A percentile compares a stretch with the other conserved stretches of the same genome.
These are phyloP conservation scores for Kernera saxatilis DNA, from an alignment of 345 rosid species.

Conservation along the genomic window DNA sequence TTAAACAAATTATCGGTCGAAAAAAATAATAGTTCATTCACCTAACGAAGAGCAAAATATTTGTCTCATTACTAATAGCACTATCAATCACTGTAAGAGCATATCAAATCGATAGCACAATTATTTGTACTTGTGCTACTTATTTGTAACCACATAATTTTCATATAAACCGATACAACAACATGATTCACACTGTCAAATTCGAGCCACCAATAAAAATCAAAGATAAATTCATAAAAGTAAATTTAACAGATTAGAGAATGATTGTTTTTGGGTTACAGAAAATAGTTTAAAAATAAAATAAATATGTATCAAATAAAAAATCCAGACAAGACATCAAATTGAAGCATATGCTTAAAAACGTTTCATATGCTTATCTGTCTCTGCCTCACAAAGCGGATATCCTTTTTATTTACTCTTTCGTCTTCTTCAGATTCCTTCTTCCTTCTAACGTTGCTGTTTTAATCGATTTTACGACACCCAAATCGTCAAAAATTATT, in stretches of 20 bases:
- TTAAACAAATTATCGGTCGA: not conserved
- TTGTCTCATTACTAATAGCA: slow-evolving; percentile 4
- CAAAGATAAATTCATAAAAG: not conserved
- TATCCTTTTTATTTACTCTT: slow-evolving; percentile 2
- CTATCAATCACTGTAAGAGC: not conserved
- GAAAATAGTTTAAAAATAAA: not conserved
- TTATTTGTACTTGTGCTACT: not conserved
- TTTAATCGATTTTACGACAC: slow-evolving; percentile 13
- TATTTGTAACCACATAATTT: not conserved
- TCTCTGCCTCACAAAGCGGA: slow-evolving; percentile 12
- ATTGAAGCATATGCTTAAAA: slow-evolving; percentile 17
- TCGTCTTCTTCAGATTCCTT: slow-evolving; percentile 15
- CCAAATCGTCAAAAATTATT: not conserved
- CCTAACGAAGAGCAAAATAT: not conserved
- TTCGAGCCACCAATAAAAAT: not conserved
- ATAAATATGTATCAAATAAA: too few species aligned
- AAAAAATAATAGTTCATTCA: not conserved
- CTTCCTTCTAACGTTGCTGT: slow-evolving; percentile 13
- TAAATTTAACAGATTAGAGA: not conserved
- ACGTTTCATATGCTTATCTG: slow-evolving; percentile 10
- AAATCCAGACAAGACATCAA: not conserved
- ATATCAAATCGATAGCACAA: not conserved
- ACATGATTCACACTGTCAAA: not conserved
- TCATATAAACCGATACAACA: not conserved
- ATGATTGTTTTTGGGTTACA: not conserved